Percentiles rank a stretch among this genome's conserved stretches.
Conservation (phyloP, 139 green algal species). For the Micromonas commoda region DNA sequence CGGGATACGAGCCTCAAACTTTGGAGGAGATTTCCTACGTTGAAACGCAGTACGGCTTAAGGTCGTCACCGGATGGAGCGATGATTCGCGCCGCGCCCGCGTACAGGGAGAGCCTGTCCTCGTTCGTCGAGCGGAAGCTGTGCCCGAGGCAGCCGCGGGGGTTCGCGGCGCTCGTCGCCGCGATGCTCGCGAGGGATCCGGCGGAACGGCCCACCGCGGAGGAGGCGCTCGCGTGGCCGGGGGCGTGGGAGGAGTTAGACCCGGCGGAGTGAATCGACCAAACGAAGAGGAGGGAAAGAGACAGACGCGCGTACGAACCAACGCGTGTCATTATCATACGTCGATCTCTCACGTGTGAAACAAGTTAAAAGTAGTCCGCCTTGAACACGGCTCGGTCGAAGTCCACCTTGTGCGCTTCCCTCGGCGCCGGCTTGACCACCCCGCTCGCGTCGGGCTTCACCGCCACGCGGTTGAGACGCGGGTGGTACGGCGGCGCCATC, state of each 20-base stretch:
- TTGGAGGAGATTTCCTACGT: neutral
- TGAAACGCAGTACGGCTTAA: neutral
- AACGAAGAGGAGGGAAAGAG: neutral
- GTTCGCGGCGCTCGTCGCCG: constrained; percentile 5
- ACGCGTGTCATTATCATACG: neutral
- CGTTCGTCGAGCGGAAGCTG: neutral
- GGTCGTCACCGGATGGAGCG: neutral
- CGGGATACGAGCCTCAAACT: neutral
- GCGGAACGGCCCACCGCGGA: neutral
- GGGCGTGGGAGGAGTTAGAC: neutral
- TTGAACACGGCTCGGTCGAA: constrained; percentile 32
- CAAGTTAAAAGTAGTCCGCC: constrained; percentile 14
- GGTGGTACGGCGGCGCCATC: constrained; percentile 28
- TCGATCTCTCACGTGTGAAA: neutral
- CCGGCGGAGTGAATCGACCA: neutral
- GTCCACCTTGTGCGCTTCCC: constrained; percentile 20
- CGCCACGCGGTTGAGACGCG: constrained; percentile 17
- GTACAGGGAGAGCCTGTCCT: neutral
- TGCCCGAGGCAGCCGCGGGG: neutral
- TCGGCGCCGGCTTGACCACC: constrained; percentile 9
- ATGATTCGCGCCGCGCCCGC: too few relatives aligned
- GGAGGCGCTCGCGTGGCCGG: neutral
- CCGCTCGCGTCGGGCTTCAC: neutral
- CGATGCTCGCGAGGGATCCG: constrained; percentile 1
- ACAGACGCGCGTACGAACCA: too few relatives aligned